phyloP scores from a whole-genome alignment of 768 basidiomycete species.

The Suillus bovinus region DNA sequence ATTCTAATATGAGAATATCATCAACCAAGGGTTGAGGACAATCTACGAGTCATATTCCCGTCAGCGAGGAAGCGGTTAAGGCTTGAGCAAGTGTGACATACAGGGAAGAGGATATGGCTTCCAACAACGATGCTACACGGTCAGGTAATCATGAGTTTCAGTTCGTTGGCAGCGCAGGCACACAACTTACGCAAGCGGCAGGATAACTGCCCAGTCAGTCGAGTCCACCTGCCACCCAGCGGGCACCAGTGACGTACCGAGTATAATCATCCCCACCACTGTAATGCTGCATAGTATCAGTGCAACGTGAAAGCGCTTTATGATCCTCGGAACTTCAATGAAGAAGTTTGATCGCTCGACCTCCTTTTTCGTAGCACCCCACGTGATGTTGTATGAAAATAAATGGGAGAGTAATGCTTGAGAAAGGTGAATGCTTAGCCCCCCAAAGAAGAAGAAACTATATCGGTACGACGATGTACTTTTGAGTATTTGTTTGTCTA shows the following conservation, averaged over 20 bases:
- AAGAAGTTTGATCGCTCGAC: constrained; percentile 83
- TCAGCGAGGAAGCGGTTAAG: constrained; percentile 16
- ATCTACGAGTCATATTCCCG: constrained; percentile 51
- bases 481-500: constrained; percentile 4
- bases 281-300: constrained; percentile 53
- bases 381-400: constrained; percentile 69
- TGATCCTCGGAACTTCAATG: constrained; percentile 77
- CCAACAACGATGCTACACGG: constrained; percentile 52
- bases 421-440: constrained; percentile 69
- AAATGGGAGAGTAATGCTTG: constrained; percentile 66
- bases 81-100: constrained; percentile 36
- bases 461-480: neutral
- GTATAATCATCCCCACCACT: constrained; percentile 56
- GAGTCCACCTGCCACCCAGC: constrained; percentile 62
- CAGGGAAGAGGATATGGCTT: constrained; percentile 75
- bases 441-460: constrained; percentile 81
- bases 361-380: constrained; percentile 55
- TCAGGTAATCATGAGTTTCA: neutral
- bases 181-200: constrained; percentile 69
- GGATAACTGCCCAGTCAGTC: constrained; percentile 68
- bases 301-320: constrained; percentile 73
- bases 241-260: constrained; percentile 56
- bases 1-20: constrained; percentile 68
- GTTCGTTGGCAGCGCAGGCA: constrained; percentile 3
- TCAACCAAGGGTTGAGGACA: constrained; percentile 85